Conservation (phyloP, 345 rosid species). For the Lagerstroemia speciosa region DNA sequence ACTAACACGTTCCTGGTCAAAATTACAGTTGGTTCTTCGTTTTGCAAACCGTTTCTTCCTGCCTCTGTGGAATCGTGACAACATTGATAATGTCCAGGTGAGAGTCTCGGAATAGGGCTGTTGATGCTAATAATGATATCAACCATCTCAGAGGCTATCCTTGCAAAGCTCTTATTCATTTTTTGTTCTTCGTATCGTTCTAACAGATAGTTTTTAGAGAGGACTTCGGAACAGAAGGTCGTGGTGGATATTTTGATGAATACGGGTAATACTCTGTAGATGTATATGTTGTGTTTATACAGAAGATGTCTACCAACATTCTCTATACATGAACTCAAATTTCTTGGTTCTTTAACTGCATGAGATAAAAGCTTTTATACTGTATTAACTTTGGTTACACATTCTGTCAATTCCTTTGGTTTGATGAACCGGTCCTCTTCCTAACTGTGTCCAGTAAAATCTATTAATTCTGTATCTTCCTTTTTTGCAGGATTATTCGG, state of each 20-base stretch:
- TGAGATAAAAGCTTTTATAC: neutral
- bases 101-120: constrained; percentile 12
- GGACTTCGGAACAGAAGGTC: constrained; percentile 97
- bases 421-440: neutral
- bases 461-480: constrained; percentile 1
- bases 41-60: constrained; percentile 91
- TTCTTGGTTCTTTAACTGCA: neutral
- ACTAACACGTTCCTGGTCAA: constrained; percentile 14
- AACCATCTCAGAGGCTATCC: neutral
- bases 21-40: constrained; percentile 74
- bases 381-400: neutral
- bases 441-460: neutral
- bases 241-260: constrained; percentile 98
- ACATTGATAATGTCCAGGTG: constrained; percentile 90
- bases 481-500: constrained; percentile 74
- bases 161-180: neutral
- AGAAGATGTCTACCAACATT: constrained; percentile 1
- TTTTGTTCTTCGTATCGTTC: neutral
- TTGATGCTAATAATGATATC: neutral
- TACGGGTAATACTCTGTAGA: constrained; percentile 54
- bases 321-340: neutral
- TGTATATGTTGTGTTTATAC: neutral
- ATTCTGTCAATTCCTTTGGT: neutral
- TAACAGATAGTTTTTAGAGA: constrained; percentile 89
- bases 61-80: constrained; percentile 99